Evolutionary conservation across 768 basidiomycete genomes (phyloP).

Genomic region (Trichaptum fuscoviolaceum): DNA sequence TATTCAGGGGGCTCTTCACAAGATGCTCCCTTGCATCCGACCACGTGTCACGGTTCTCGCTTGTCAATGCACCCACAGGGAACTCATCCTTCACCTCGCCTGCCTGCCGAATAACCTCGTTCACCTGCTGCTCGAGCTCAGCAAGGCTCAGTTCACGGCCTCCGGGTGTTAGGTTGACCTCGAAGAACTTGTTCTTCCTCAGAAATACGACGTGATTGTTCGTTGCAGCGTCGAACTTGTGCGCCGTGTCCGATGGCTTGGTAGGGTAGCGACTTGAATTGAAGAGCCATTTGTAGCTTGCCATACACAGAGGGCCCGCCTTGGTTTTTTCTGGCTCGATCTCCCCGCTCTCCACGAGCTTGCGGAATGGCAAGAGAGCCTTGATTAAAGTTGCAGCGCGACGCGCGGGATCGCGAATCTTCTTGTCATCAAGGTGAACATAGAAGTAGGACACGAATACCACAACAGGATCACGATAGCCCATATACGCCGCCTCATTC

Average conservation of each 20-base stretch:
- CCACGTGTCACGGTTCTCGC: conserved; percentile 90
- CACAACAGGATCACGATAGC: conserved; percentile 83
- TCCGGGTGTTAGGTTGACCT: conserved; percentile 61
- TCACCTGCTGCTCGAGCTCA: conserved; percentile 68
- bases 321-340: conserved; percentile 87
- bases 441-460: conserved; percentile 96
- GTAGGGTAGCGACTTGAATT: conserved; percentile 87
- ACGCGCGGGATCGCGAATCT: conserved; percentile 49
- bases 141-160: conserved; percentile 71
- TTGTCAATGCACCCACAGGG: conserved; percentile 78
- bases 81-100: conserved; percentile 39
- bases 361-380: conserved; percentile 80
- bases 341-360: conserved; percentile 72
- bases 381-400: conserved; percentile 82
- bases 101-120: conserved; percentile 56
- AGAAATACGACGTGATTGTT: conserved; percentile 90
- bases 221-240: conserved; percentile 65
- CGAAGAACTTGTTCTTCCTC: conserved; percentile 87
- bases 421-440: conserved; percentile 69
- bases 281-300: conserved; percentile 97
- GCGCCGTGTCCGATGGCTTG: conserved; percentile 76
- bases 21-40: conserved; percentile 49
- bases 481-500: conserved; percentile 91
- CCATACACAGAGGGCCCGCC: conserved; percentile 80
- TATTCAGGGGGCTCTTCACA: conserved; percentile 42